Percentiles rank a stretch among this genome's conserved stretches.
Evolutionary conservation across 139 green algal genomes (phyloP).

Genomic region (Yamagishiella unicocca): DNA sequence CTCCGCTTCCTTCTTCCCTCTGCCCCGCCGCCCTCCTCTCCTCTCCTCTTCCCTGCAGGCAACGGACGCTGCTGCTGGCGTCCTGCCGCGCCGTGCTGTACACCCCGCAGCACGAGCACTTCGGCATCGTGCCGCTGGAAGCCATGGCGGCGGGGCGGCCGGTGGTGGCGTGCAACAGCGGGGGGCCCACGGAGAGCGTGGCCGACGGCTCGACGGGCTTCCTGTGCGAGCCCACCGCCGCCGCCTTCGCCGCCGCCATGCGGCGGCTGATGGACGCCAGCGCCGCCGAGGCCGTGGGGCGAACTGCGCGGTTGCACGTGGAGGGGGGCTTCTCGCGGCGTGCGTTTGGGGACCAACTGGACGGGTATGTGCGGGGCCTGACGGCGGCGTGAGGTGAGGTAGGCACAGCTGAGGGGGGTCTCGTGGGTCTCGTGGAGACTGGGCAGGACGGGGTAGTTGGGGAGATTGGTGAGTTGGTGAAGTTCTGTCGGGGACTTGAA

Average conservation of each 20-base stretch:
- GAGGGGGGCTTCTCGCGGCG: conserved; percentile 75
- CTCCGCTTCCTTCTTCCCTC: background rate
- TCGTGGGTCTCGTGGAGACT: too few relatives aligned
- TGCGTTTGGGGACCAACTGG: conserved; percentile 78
- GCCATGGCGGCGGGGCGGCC: conserved; percentile 90
- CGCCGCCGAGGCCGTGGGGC: conserved; percentile 66
- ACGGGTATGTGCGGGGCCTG: conserved; percentile 57
- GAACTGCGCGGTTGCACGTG: conserved; percentile 72
- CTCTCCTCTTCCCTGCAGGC: conserved; percentile 4
- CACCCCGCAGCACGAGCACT: conserved; percentile 96
- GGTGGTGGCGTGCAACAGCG: conserved; percentile 92
- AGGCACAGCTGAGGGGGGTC: too few relatives aligned
- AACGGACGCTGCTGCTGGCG: conserved; percentile 35
- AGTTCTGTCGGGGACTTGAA: too few relatives aligned
- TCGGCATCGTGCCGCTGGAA: conserved; percentile 98
- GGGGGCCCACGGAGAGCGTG: conserved; percentile 88
- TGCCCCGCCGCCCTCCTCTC: background rate
- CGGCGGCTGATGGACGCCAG: conserved; percentile 46
- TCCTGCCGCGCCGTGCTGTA: conserved; percentile 83
- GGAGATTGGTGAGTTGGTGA: too few relatives aligned
- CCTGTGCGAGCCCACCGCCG: conserved; percentile 72
- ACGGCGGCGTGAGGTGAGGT: too few relatives aligned
- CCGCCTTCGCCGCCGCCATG: conserved; percentile 74
- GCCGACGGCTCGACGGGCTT: conserved; percentile 75
- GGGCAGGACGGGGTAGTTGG: too few relatives aligned